Percentiles rank a stretch among this genome's conserved stretches.
These are phyloP conservation scores for Coccomyxa sp. DNA, from an alignment of 139 green algal genomes.

Conservation along the genomic window DNA sequence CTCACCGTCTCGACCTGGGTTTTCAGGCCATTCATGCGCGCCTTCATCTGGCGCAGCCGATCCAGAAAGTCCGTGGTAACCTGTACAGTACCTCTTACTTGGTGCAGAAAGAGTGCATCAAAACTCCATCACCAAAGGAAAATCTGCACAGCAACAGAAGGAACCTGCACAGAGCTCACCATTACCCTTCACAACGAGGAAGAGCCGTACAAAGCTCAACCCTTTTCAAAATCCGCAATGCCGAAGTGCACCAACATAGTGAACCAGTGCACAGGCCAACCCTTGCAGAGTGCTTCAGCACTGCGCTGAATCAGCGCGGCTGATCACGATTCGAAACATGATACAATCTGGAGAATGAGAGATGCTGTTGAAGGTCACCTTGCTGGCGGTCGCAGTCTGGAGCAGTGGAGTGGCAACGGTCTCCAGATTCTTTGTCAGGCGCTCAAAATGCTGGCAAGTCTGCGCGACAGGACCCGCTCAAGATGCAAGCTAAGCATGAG, in stretches of 20 bases:
- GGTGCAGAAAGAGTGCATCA: background rate
- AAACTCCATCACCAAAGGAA: background rate
- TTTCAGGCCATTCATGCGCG: slow-evolving; percentile 44
- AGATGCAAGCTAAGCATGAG: background rate
- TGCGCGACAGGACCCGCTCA: background rate
- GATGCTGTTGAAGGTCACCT: background rate
- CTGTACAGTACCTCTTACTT: background rate
- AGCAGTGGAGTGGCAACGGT: background rate
- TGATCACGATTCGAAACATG: too few relatives aligned
- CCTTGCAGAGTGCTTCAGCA: too few relatives aligned
- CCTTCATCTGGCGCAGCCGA: slow-evolving; percentile 20
- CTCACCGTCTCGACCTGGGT: slow-evolving; percentile 45
- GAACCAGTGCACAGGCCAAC: too few relatives aligned
- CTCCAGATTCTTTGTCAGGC: slow-evolving; percentile 4
- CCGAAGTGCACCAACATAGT: too few relatives aligned
- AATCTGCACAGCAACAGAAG: background rate
- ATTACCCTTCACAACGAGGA: too few relatives aligned
- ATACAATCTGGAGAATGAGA: too few relatives aligned
- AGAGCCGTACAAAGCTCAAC: too few relatives aligned
- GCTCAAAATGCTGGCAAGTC: background rate
- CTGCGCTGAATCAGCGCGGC: too few relatives aligned
- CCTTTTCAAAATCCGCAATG: too few relatives aligned
- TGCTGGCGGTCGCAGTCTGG: background rate
- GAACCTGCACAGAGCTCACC: too few relatives aligned
- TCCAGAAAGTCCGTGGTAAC: slow-evolving; percentile 18